Conservation (phyloP, 2,329 filamentous ascomycete species). For the Cytospora leucostoma region DNA sequence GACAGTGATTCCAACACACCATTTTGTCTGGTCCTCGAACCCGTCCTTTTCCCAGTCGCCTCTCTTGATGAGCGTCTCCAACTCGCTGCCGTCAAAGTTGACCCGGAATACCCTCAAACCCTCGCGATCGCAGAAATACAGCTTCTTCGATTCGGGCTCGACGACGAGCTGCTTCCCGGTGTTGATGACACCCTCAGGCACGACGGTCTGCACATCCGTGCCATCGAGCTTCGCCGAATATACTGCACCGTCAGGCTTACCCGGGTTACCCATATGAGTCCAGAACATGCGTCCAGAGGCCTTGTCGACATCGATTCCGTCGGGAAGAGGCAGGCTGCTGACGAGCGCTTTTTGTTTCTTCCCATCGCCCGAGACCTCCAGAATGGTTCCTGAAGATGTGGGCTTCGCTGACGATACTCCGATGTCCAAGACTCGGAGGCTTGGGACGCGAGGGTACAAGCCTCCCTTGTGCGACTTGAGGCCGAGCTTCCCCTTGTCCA, state of each 20-base stretch:
- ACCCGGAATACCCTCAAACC: conserved; percentile 43
- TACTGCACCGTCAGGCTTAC: conserved; percentile 45
- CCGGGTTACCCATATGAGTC: conserved; percentile 50
- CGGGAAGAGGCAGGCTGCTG: conserved; percentile 39
- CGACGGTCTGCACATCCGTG: conserved; percentile 43
- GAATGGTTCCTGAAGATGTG: conserved; percentile 27
- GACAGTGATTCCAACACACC: conserved; percentile 59
- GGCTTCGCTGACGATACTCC: conserved; percentile 30
- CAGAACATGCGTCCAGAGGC: conserved; percentile 45
- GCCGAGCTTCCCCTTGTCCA: conserved; percentile 50
- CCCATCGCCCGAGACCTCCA: conserved; percentile 31
- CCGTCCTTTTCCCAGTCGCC: conserved; percentile 23
- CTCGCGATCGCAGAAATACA: conserved; percentile 50
- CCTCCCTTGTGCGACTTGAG: conserved; percentile 45
- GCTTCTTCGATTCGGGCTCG: conserved; percentile 34
- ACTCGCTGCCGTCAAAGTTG: conserved; percentile 41
- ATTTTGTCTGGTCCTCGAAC: conserved; percentile 40
- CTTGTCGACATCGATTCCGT: conserved; percentile 45
- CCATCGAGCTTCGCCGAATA: conserved; percentile 49
- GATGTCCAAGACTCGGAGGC: conserved; percentile 35
- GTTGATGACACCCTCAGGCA: conserved; percentile 47
- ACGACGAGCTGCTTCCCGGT: conserved; percentile 50
- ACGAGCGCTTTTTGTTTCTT: conserved; percentile 32
- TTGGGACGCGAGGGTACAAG: conserved; percentile 37
- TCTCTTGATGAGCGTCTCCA: conserved; percentile 43